Base-by-base conservation (phyloP, 23 red algal species). In the Cyanidioschyzon merolae region DNA sequence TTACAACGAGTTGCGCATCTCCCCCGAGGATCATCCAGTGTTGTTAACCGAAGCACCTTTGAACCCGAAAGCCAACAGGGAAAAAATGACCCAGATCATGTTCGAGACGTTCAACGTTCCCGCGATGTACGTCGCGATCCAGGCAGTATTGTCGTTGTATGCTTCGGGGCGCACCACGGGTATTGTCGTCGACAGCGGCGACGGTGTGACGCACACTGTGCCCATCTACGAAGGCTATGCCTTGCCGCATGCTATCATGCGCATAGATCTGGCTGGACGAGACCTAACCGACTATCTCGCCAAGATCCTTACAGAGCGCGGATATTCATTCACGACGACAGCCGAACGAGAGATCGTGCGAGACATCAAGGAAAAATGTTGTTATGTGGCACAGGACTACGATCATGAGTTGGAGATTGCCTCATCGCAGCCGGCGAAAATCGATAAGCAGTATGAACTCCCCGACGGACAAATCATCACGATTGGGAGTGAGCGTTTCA, bases 171-270 rank as follows among this genome's bases (percentile, higher is more conserved):
- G 94, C 41, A 98, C 94, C 18, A 85, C 85, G 15, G 94, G 94
- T 39, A 91, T 98, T 21, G 94, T 98, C 24, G 75, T 98, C 58
- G 94, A 98, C 75, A 90, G 87, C 59, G 94, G 94, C 63, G 94
- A 98, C 58, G 94, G 94, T 51, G 94, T 98, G n/a, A 98, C 94
- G 1, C 94, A 98, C 76, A 98, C 87, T 2, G 94, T 98, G 68
- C 94, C 94, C 63, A 98, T 98, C 58, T 98, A 91, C 39, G 94
- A 98, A 58, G 94, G 94, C 34, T 98, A 98, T 83, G 90, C 94
- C 1, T 76, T 98, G 35, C 94, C 94, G 34, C 94, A 98, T 75
- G 94, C 94, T 41, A 83, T 98, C 37, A 79, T 86, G 38, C 83
- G 94, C 24, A 89, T 98, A 82, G 85, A 98, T 50, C 78, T 98